phyloP scores from a whole-genome alignment of 352 stramenopile genomes.

The Phytopythium cucurbitacearum region DNA sequence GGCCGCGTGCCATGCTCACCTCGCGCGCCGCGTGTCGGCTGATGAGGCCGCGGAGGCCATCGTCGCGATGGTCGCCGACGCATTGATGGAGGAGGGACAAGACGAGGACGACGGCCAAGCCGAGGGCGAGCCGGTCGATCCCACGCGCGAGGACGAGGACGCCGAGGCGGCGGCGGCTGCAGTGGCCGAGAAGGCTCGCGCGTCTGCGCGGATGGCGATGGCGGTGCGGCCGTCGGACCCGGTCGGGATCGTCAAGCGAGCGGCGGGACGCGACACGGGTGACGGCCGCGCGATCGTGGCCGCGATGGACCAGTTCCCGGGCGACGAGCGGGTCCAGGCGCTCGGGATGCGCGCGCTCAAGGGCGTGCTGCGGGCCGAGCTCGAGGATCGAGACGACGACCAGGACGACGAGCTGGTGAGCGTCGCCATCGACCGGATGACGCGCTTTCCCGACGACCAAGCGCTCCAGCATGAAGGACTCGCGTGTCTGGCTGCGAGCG shows the following conservation, averaged over 20 bases:
- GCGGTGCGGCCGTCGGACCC: constrained; percentile 20
- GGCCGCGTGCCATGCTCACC: constrained; percentile 32
- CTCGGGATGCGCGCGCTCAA: constrained; percentile 47
- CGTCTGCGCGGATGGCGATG: not conserved
- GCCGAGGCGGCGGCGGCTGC: no score
- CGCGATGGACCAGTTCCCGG: constrained; percentile 43
- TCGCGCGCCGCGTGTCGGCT: constrained; percentile 19
- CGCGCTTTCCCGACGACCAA: constrained; percentile 22
- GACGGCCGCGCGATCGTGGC: constrained; percentile 35
- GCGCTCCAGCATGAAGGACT: constrained; percentile 46
- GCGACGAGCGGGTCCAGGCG: constrained; percentile 36
- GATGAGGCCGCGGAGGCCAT: constrained; percentile 29
- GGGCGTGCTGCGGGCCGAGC: constrained; percentile 8
- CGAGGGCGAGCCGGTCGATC: constrained; percentile 16
- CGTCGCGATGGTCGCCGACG: not conserved
- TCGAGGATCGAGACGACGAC: constrained; percentile 3
- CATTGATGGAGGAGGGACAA: no score
- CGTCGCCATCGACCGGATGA: constrained; percentile 42
- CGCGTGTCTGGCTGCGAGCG: constrained; percentile 37
- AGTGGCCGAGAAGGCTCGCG: no score
- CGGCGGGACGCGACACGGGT: constrained; percentile 35
- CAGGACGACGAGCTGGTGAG: constrained; percentile 13
- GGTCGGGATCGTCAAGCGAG: constrained; percentile 44
- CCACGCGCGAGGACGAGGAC: constrained; percentile 5
- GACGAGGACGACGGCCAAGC: constrained; percentile 1